Percentiles rank a stretch among this genome's conserved stretches.
Evolutionary conservation across 768 basidiomycete species (phyloP).

Genomic region (Terana coerulea): DNA sequence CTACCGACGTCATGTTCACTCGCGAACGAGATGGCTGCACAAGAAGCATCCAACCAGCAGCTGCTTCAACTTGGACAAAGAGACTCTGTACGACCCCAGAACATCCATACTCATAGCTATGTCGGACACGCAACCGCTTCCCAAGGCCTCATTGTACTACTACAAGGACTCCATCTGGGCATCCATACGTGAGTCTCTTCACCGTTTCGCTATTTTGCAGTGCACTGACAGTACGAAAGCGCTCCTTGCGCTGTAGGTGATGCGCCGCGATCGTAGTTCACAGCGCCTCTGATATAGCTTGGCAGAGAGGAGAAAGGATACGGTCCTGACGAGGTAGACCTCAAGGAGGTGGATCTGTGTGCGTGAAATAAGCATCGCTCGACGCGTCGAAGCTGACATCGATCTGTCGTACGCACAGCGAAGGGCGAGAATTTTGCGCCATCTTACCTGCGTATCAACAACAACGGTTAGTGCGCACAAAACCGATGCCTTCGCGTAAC

Average conservation of each 20-base stretch:
- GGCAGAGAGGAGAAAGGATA: constrained; percentile 77
- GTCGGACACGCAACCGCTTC: constrained; percentile 27
- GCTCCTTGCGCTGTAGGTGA: constrained; percentile 52
- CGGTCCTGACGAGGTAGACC: constrained; percentile 67
- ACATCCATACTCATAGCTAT: constrained; percentile 1
- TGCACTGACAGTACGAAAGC: too few relatives aligned
- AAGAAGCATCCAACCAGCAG: too few relatives aligned
- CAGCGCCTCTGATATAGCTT: not conserved
- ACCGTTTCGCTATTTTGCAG: not conserved
- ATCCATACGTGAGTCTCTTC: constrained; percentile 46
- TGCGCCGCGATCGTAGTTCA: not conserved
- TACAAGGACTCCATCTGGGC: constrained; percentile 60
- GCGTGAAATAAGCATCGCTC: constrained; percentile 15
- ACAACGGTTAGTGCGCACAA: constrained; percentile 51
- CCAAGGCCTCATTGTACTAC: constrained; percentile 84
- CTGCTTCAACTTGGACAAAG: too few relatives aligned
- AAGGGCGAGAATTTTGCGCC: constrained; percentile 80
- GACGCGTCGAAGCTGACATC: constrained; percentile 1
- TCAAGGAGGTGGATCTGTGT: constrained; percentile 67
- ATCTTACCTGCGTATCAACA: constrained; percentile 73
- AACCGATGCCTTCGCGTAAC: not conserved
- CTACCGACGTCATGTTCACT: constrained; percentile 5
- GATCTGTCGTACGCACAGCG: constrained; percentile 32
- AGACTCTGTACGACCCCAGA: too few relatives aligned
- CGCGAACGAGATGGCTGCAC: not conserved